Evolutionary conservation across 257 asterid genomes (phyloP), one percentile per base, ranked within the genome.

Genomic region (Nicotiana benthamiana): DNA sequence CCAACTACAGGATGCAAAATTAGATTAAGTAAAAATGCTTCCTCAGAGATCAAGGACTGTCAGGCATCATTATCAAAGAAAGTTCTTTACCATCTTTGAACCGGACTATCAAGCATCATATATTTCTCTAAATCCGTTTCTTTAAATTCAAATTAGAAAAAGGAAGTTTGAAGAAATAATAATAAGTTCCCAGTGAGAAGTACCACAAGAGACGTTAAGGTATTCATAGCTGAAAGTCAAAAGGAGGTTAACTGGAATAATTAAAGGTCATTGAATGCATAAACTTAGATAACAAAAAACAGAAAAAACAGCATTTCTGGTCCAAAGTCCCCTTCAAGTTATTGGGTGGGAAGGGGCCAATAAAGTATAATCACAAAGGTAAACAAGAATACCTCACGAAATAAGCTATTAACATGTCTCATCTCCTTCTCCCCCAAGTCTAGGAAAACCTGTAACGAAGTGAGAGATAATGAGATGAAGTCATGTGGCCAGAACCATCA

Each of bases 361-460:
- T 51, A 74, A 48, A 74, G 43, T 16, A 62, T 53, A 78, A 24
- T 75, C 64, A 20, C 57, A 27, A 79, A 79, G 81, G 61, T 80
- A 48, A 18, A 48, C 30, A 65, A 52, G 51, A 64, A 85, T 82
- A 95, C 98, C 99, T 95, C 97, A 36, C 89, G 88, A 79, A 93
- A 92, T 40, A 95, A 86, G 59, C 91, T 93, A 85, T 92, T 93
- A 79, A 92, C 89, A 77, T 87, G 89, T 84, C 84, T 93, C 97
- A 95, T 91, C 78, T 95, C 96, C 87, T 80, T 83, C 79, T 95
- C 96, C 76, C 86, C 92, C 87, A 95, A 68, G 76, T 93, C 94
- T 89, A 95, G 84, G 94, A 95, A 95, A 80, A 95, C 94, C 98
- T 95, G 90, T 40, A 75, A 79, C 60, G n/a, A 79, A 81, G 82